Evolutionary conservation across 129 eudicot species (phyloP).

Genomic region (Ambrosia artemisiifolia): DNA sequence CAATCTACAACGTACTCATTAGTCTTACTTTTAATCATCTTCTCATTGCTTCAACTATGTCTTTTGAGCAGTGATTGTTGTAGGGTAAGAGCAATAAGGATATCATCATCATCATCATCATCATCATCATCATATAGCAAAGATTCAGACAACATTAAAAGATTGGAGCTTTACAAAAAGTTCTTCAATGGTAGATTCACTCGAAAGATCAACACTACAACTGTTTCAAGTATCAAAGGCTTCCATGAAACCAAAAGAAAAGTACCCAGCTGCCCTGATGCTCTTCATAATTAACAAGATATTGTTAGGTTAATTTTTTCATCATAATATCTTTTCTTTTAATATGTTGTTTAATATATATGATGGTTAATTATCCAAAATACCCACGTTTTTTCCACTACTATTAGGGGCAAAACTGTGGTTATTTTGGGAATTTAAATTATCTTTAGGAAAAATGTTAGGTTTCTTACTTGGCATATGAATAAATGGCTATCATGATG

Average conservation of each 20-base stretch:
- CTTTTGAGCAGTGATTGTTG: slow-evolving; percentile 22
- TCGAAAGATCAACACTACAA: slow-evolving; percentile 22
- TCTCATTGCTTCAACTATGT: slow-evolving; percentile 43
- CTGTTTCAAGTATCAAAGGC: slow-evolving; percentile 22
- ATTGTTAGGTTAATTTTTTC: neutral
- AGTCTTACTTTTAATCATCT: slow-evolving; percentile 35
- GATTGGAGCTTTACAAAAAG: slow-evolving; percentile 38
- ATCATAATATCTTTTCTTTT: neutral
- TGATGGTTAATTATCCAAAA: slow-evolving; percentile 45
- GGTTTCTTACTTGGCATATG: slow-evolving; percentile 24
- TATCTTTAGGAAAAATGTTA: slow-evolving; percentile 11
- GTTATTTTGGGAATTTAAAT: slow-evolving; percentile 61
- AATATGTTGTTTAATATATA: neutral
- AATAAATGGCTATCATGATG: slow-evolving; percentile 30
- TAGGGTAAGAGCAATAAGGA: slow-evolving; percentile 51
- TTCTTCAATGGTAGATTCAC: slow-evolving; percentile 43
- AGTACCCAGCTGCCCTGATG: slow-evolving; percentile 94
- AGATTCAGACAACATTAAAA: slow-evolving; percentile 28
- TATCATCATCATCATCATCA: slow-evolving; percentile 15
- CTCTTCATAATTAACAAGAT: slow-evolving; percentile 56
- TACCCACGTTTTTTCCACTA: slow-evolving; percentile 69
- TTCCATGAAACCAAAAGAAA: slow-evolving; percentile 59
- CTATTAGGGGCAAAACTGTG: slow-evolving; percentile 56
- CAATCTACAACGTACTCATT: slow-evolving; percentile 11
- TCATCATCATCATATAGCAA: slow-evolving; percentile 1